phyloP scores from a whole-genome alignment of 2,329 filamentous ascomycete genomes.

The Penicillium sp. region DNA sequence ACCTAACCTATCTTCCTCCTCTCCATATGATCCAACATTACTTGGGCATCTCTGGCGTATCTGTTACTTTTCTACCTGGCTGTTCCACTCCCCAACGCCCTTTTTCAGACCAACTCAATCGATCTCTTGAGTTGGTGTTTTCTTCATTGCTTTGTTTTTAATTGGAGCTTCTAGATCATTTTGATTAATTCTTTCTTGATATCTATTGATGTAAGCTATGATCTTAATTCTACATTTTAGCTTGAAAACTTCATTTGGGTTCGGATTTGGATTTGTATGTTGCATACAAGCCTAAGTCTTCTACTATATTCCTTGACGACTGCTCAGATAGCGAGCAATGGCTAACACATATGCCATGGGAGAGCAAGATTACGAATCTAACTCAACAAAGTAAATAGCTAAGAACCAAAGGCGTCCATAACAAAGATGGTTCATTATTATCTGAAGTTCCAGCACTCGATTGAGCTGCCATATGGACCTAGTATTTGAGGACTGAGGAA shows the following conservation, averaged over 20 bases:
- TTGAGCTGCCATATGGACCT: not conserved
- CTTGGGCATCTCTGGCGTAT: not conserved
- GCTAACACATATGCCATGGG: not conserved
- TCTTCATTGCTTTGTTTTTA: not conserved
- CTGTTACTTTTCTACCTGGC: conserved; percentile 6
- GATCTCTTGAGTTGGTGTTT: not conserved
- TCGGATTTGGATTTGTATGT: not conserved
- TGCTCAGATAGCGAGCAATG: not conserved
- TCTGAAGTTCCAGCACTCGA: not conserved
- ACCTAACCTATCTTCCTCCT: not conserved
- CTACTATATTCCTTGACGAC: not conserved
- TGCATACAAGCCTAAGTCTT: not conserved
- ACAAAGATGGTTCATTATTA: conserved; percentile 1
- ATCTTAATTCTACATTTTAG: not conserved
- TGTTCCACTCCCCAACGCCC: conserved; percentile 7
- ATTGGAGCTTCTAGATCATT: conserved; percentile 10
- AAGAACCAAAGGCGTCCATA: not conserved
- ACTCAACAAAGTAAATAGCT: not conserved
- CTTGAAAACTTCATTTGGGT: not conserved
- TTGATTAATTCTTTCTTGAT: not conserved
- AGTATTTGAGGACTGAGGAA: not conserved
- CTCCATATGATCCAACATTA: not conserved
- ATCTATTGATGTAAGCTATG: conserved; percentile 8
- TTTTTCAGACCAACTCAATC: not conserved
- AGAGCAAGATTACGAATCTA: not conserved